Evolutionary conservation across 2,329 filamentous ascomycete species (phyloP).

Genomic region (Blumeriella jaapii): DNA sequence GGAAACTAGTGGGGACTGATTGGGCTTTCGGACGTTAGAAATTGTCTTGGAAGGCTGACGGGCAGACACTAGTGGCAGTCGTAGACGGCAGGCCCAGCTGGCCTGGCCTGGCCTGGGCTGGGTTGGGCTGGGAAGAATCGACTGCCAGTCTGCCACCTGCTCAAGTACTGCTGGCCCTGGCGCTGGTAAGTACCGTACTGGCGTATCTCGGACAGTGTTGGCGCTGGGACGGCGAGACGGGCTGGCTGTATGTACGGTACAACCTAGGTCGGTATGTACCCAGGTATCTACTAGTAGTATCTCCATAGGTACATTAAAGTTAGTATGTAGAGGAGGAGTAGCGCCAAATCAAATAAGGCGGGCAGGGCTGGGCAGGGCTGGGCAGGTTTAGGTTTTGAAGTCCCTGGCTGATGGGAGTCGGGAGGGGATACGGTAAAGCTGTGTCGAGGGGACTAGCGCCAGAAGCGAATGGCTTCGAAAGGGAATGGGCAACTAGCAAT

Average conservation of each 20-base stretch:
- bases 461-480: too few species aligned
- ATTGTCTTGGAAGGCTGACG: constrained; percentile 3
- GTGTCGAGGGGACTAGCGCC: too few species aligned
- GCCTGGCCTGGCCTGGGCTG: too few species aligned
- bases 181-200: too few species aligned
- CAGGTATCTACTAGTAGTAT: not conserved
- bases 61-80: not conserved
- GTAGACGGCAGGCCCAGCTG: not conserved
- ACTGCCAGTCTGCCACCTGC: too few species aligned
- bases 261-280: too few species aligned
- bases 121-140: too few species aligned
- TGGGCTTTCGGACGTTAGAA: constrained; percentile 4
- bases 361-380: not conserved
- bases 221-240: too few species aligned
- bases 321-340: not conserved
- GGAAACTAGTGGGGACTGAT: constrained; percentile 1
- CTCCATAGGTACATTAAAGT: not conserved
- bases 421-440: not conserved
- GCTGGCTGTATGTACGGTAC: too few species aligned
- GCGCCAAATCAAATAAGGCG: not conserved
- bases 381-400: not conserved
- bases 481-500: too few species aligned
- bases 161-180: not conserved
- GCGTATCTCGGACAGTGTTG: too few species aligned
- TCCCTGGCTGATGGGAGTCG: not conserved